A percentile compares a stretch with the other conserved stretches of the same genome.
phyloP scores from a whole-genome alignment of 805 yeast species.

The Hanseniaspora lindneri region DNA sequence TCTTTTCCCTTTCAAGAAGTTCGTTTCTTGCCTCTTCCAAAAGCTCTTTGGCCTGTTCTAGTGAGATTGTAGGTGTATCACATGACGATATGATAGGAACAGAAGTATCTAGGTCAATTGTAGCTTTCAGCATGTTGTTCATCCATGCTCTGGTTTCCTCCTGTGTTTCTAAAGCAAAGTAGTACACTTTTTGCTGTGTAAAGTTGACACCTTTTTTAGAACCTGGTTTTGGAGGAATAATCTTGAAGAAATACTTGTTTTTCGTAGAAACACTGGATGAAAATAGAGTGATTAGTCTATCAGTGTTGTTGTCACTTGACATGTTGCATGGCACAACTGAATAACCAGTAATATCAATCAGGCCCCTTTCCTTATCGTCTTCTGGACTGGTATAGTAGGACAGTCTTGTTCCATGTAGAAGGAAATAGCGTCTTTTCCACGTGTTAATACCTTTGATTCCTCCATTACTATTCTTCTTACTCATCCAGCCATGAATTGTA shows the following conservation, averaged over 20 bases:
- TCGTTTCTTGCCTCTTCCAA: conserved; percentile 72
- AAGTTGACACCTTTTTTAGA: conserved; percentile 87
- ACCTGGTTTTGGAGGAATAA: conserved; percentile 97
- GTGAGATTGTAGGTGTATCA: conserved; percentile 86
- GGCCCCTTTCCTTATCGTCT: conserved; percentile 78
- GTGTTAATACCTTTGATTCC: conserved; percentile 76
- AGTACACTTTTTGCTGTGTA: conserved; percentile 91
- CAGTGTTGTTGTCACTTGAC: conserved; percentile 45
- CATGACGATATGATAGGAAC: conserved; percentile 88
- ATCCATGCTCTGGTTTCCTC: conserved; percentile 94
- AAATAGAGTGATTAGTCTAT: conserved; percentile 69
- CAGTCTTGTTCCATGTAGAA: conserved; percentile 82
- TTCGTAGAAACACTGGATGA: conserved; percentile 81
- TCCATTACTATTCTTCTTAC: conserved; percentile 40
- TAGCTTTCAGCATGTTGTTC: conserved; percentile 87
- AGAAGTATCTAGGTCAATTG: conserved; percentile 87
- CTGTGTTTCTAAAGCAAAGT: conserved; percentile 82
- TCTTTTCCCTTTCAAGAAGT: conserved; percentile 25
- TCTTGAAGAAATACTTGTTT: conserved; percentile 84
- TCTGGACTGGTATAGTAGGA: conserved; percentile 71
- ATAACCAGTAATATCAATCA: conserved; percentile 92
- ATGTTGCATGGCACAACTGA: conserved; percentile 52
- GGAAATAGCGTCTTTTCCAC: conserved; percentile 79
- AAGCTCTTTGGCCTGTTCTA: conserved; percentile 76
- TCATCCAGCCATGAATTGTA: conserved; percentile 87